Base-by-base conservation (phyloP, 495 filamentous ascomycete genomes). In the Penicillium chermesinum region DNA sequence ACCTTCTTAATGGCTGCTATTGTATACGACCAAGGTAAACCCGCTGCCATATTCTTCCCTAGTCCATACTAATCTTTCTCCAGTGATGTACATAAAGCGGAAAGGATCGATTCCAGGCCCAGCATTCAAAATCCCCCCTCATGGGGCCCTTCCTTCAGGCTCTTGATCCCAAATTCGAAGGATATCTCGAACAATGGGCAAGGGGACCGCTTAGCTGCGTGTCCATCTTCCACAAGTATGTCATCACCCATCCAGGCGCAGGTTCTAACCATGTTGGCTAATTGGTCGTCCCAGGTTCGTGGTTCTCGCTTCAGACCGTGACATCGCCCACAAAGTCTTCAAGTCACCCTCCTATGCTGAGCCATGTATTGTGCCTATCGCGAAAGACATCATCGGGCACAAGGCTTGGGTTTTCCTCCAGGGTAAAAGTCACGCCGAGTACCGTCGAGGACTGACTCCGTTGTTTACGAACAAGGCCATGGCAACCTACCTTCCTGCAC, bases 331-430 rank as follows among this genome's bases (percentile, higher is more conserved):
- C 54, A 96, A 95, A 64, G 81, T 96, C 40, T 89, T 96, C 80
- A 96, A 96, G 64, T 89, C 88, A 45, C 91, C 91, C 8, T 53
- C 67, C 17, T 96, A 83, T 57, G 86, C 90, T 46, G 91, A 94
- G 68, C 91, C 91, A 22, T 96, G 90, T 63, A 83, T 96, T 41
- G 91, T 96, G 33, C 89, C 95, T 66, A 79, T 86, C 40, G 91
- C 91, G 25, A 83, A 86, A 65, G 94, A 96, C 64, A 83, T 96
- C 25, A 78, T 96, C 33, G 86, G 91, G 21, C 79, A 81, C 40
- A 84, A 78, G 45, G 90, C 91, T 69, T 96, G 88, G 88, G 91
- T 96, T 2, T 96, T 96, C 69, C 75, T 96, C 40, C 87, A 95
- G 55, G 91, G 91, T 34, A 90, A 85, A 65, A 80, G 79, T 33